Evolutionary conservation across 495 filamentous ascomycete genomes (phyloP).

Genomic region (Glarea lozoyensis): DNA sequence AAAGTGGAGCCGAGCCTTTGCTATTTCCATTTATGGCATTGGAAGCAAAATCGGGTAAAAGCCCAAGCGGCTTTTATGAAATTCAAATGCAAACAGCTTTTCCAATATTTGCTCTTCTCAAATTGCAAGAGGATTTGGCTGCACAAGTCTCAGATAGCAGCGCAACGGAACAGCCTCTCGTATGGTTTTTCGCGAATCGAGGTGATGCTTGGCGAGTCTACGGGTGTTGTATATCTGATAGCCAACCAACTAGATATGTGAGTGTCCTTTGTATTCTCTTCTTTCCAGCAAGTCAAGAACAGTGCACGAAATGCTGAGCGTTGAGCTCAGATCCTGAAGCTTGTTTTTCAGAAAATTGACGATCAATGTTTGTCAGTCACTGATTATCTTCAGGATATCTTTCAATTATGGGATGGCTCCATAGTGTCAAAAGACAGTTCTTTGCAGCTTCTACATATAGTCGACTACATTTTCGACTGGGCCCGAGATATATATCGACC

Average conservation of each 20-base stretch:
- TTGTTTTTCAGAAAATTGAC: too few relatives aligned
- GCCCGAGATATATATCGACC: slow-evolving; percentile 26
- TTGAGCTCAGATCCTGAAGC: too few relatives aligned
- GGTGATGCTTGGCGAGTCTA: slow-evolving; percentile 13
- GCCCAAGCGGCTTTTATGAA: not conserved
- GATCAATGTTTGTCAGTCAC: slow-evolving; percentile 4
- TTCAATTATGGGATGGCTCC: slow-evolving; percentile 20
- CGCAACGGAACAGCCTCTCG: not conserved
- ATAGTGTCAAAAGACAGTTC: slow-evolving; percentile 19
- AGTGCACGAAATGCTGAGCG: too few relatives aligned
- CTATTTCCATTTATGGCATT: slow-evolving; percentile 6
- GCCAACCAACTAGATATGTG: slow-evolving; percentile 8
- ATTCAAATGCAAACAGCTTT: slow-evolving; percentile 5
- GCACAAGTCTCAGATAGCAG: not conserved
- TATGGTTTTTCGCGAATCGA: slow-evolving; percentile 10
- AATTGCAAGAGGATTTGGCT: not conserved
- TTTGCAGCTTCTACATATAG: slow-evolving; percentile 24
- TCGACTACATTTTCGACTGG: slow-evolving; percentile 31
- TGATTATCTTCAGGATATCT: slow-evolving; percentile 6
- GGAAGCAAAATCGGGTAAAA: slow-evolving; percentile 5
- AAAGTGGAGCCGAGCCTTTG: slow-evolving; percentile 4
- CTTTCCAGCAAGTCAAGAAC: slow-evolving; percentile 2
- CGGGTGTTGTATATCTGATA: slow-evolving; percentile 4
- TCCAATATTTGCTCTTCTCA: not conserved
- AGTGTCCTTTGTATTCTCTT: slow-evolving; percentile 1